Evolutionary conservation across 306 rosid genomes (phyloP).

Genomic region (Hippophae tibetana): DNA sequence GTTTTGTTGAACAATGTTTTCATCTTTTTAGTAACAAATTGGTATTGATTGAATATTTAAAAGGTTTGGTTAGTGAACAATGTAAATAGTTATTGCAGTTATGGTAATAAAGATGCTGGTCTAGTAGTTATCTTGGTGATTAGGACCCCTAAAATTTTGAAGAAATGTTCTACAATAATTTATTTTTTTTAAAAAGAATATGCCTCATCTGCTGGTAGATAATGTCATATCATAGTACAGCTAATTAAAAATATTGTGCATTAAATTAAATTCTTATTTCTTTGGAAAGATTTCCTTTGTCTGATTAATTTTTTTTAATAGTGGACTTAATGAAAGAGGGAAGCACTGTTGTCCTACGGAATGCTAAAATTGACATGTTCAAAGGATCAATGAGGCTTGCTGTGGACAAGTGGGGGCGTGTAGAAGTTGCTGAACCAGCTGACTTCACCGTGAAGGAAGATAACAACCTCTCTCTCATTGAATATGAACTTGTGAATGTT

Average conservation of each 20-base stretch:
- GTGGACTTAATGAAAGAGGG: slow-evolving; percentile 39
- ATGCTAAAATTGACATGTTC: slow-evolving; percentile 37
- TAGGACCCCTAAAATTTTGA: neutral
- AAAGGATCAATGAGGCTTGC: slow-evolving; percentile 45
- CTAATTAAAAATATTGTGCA: neutral
- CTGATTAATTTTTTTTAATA: neutral
- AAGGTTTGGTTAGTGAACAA: too few relatives aligned
- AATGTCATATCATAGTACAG: too few relatives aligned
- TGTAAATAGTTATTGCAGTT: too few relatives aligned
- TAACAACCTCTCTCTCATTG: slow-evolving; percentile 37
- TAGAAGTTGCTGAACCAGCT: slow-evolving; percentile 35
- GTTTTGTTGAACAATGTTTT: too few relatives aligned
- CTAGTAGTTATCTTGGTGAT: neutral
- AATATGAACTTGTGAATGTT: slow-evolving; percentile 34
- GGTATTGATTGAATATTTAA: too few relatives aligned
- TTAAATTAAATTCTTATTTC: neutral
- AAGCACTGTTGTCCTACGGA: slow-evolving; percentile 24
- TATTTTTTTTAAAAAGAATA: too few relatives aligned
- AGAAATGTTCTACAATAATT: too few relatives aligned
- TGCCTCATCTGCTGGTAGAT: too few relatives aligned
- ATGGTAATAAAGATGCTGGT: too few relatives aligned
- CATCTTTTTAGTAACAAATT: too few relatives aligned
- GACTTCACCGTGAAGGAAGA: slow-evolving; percentile 34
- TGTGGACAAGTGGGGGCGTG: slow-evolving; percentile 42
- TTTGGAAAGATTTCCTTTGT: neutral